These are phyloP conservation scores for Margaritispora aquatica DNA, from an alignment of 495 filamentous ascomycete genomes.

Conservation along the genomic window DNA sequence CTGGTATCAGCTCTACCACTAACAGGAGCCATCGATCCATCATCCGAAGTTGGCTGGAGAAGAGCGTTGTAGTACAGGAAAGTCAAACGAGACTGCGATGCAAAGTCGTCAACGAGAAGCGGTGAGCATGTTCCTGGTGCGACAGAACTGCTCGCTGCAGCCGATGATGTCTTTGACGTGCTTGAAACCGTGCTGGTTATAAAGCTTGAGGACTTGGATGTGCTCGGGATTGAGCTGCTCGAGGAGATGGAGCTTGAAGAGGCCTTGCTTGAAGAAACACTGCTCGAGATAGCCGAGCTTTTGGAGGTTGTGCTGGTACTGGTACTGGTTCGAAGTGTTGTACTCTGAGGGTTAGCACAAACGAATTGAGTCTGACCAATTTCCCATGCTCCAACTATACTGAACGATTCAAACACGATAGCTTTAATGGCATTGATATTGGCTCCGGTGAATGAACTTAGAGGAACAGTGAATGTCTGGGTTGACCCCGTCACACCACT, in stretches of 20 bases:
- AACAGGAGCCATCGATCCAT: slow-evolving; percentile 43
- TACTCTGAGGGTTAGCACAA: slow-evolving; percentile 29
- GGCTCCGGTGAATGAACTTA: slow-evolving; percentile 44
- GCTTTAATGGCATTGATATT: slow-evolving; percentile 45
- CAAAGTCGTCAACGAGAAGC: slow-evolving; percentile 55
- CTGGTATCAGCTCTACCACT: slow-evolving; percentile 8
- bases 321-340: slow-evolving; percentile 1
- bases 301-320: not conserved
- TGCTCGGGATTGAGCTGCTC: not conserved
- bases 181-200: slow-evolving; percentile 7
- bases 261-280: not conserved
- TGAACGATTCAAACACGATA: slow-evolving; percentile 46
- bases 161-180: slow-evolving; percentile 10
- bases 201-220: not conserved
- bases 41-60: slow-evolving; percentile 50
- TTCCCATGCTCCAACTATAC: slow-evolving; percentile 37
- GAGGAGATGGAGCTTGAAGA: not conserved
- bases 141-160: slow-evolving; percentile 13
- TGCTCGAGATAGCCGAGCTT: not conserved
- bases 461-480: slow-evolving; percentile 46
- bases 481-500: slow-evolving; percentile 42
- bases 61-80: slow-evolving; percentile 60
- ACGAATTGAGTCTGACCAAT: slow-evolving; percentile 46
- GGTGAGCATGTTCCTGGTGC: slow-evolving; percentile 36
- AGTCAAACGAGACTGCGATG: slow-evolving; percentile 56